Base-by-base conservation (phyloP, 208 protist genomes). In the Acanthamoeba castellanii region DNA sequence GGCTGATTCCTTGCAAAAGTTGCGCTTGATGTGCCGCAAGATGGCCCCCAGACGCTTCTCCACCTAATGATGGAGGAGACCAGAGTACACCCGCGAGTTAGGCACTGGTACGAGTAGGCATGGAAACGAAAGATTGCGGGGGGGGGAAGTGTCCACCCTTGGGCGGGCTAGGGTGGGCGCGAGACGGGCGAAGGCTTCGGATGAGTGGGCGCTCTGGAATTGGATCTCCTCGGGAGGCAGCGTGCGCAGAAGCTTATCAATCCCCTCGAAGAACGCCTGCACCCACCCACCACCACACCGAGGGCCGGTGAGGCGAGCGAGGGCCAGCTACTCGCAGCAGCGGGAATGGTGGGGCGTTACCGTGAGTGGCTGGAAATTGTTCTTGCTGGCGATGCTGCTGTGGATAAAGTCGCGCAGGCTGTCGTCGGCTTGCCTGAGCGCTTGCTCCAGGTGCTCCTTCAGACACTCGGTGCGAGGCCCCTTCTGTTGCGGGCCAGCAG, bases 381-480 rank as follows among this genome's bases (percentile, higher is more conserved):
- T 72, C 66, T 72, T 72, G 30, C 66, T 72, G 30, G 66, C 66
- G 22, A 72, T 72, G 30, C 22, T 27, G n/a, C 22, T 9, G 30
- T 3, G 66, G 30, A 72, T 72, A n/a, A 72, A 72, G 22, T 72
- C 66, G n/a, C 22, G 22, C 66, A 72, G 30, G 30, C 22, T 72
- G 9, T 72, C 66, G 22, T 72, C 30, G 22, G 30, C 66, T 27
- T 72, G 22, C 22, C 66, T 27, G 30, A 72, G 66, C n/a, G 66
- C 66, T n/a, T 72, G 66, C 66, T 72, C 66, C 30, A 72, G 66
- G 22, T 72, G n/a, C n/a, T 72, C 66, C 66, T n/a, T 16, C n/a
- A 72, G 66, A 20, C 66, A 72, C 22, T 72, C 66, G 22, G 66
- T 72, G 22, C 66, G 66, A 72, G 66, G 66, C 0, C 66, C 66